Base-by-base conservation (phyloP, 116 monocot species). In the Dioscorea cayenensis region DNA sequence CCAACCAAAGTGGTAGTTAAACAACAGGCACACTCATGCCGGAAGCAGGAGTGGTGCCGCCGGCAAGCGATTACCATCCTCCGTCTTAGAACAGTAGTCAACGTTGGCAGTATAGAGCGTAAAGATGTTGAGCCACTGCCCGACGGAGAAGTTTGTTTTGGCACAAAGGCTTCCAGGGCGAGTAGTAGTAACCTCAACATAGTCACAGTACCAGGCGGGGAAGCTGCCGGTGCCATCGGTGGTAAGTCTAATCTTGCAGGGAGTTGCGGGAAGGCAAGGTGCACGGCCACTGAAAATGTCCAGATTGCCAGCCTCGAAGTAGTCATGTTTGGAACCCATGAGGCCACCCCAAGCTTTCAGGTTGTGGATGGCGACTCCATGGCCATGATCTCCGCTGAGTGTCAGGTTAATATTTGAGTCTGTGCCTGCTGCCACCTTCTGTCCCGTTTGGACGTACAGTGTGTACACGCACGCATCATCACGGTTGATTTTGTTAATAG, bases 191-290 rank as follows among this genome's bases (percentile, higher is more conserved):
- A 93, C 83, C 84, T 93, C 87, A 14, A 93, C 92, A 77, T 86
- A 89, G 80, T 87, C 89, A 69, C 86, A 89, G 78, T 89, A 93
- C 89, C 92, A 93, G 0, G 89, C 89, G 76, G 84, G 92, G 76
- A 77, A 72, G 8, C 27, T 1, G 1, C 92, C 89, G 65, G 7
- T 66, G 36, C 92, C 92, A 66, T 89, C 92, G 18, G 92, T 86
- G 55, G 78, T 79, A 8, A 92, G 78, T 61, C 82, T 79, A 76
- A 89, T 66, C 79, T 73, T 77, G 84, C 89, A 92, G 2, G 25
- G 25, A 25, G 89, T 84, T 1, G 67, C 7, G 0, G 62, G 3
- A 12, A 89, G 49, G 86, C 92, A 92, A 12, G 86, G 84, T 0
- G 84, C 89, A 2, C 77, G 75, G n/a, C 89, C 86, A 82, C 80